Percentiles rank a stretch among this genome's conserved stretches.
Conservation (phyloP, 148 eudicot species). For the Vaccinium corymbosum region DNA sequence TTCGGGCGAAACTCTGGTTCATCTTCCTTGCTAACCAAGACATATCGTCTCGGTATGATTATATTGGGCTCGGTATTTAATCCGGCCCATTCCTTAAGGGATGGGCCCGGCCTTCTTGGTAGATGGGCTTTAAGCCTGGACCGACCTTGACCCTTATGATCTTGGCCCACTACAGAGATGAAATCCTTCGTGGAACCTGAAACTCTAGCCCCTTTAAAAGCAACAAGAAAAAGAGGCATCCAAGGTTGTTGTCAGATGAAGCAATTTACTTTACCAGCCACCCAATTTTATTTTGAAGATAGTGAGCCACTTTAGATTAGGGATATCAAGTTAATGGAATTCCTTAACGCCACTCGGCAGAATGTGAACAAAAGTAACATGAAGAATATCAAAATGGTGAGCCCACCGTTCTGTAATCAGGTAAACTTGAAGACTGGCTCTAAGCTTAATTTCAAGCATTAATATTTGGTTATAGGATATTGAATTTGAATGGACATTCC, state of each 20-base stretch:
- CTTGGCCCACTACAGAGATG: not conserved
- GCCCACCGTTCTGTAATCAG: not conserved
- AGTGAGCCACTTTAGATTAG: not conserved
- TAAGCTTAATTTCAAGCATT: not conserved
- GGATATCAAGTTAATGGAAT: not conserved
- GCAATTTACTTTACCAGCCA: not conserved
- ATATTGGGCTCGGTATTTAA: too few species aligned
- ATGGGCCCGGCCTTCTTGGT: too few species aligned
- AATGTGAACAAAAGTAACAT: slow-evolving; percentile 3
- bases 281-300: not conserved
- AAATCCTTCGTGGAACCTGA: not conserved
- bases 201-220: not conserved
- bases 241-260: not conserved
- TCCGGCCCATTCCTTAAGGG: too few species aligned
- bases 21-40: too few species aligned
- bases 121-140: too few species aligned
- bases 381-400: not conserved
- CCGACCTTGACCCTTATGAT: too few species aligned
- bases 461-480: not conserved
- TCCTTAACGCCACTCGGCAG: not conserved
- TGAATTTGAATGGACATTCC: not conserved
- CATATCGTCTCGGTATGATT: too few species aligned
- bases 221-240: not conserved
- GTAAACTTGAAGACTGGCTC: not conserved
- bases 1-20: too few species aligned